phyloP scores from a whole-genome alignment of 148 eudicot species.

The Camellia granthamiana region DNA sequence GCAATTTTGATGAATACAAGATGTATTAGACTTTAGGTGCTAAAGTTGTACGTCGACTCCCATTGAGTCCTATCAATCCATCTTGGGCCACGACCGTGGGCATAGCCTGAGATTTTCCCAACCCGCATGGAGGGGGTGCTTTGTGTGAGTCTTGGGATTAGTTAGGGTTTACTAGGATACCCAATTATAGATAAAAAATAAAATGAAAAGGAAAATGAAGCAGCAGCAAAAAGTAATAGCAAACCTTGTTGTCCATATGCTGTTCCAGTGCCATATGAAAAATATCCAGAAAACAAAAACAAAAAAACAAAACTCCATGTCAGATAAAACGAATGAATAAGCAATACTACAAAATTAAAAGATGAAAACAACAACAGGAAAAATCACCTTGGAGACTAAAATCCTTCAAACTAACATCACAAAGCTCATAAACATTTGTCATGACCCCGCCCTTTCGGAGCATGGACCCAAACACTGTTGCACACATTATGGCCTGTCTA shows the following conservation, averaged over 20 bases:
- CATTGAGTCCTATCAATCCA: too few species aligned
- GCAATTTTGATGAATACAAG: too few species aligned
- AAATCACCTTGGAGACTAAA: conserved; percentile 80
- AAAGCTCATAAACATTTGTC: conserved; percentile 84
- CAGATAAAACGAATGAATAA: conserved; percentile 20
- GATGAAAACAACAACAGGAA: neutral
- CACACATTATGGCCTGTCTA: conserved; percentile 91
- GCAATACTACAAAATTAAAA: neutral
- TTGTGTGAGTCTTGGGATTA: too few species aligned
- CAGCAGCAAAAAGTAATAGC: conserved; percentile 15
- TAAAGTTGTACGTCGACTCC: too few species aligned
- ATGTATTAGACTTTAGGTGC: too few species aligned
- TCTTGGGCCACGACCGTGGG: too few species aligned
- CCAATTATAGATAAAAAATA: too few species aligned
- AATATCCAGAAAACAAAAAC: conserved; percentile 11
- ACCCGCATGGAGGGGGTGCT: too few species aligned
- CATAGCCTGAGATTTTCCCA: too few species aligned
- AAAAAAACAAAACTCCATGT: conserved; percentile 21
- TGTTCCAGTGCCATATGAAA: conserved; percentile 41
- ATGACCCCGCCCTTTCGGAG: conserved; percentile 82
- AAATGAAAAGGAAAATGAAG: too few species aligned
- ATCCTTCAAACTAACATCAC: conserved; percentile 93
- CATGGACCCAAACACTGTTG: conserved; percentile 71
- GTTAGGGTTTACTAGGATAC: too few species aligned
- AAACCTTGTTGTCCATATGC: conserved; percentile 80